These are phyloP conservation scores for Chrysanthemum lavandulifolium DNA, from an alignment of 129 eudicot species.

Conservation along the genomic window DNA sequence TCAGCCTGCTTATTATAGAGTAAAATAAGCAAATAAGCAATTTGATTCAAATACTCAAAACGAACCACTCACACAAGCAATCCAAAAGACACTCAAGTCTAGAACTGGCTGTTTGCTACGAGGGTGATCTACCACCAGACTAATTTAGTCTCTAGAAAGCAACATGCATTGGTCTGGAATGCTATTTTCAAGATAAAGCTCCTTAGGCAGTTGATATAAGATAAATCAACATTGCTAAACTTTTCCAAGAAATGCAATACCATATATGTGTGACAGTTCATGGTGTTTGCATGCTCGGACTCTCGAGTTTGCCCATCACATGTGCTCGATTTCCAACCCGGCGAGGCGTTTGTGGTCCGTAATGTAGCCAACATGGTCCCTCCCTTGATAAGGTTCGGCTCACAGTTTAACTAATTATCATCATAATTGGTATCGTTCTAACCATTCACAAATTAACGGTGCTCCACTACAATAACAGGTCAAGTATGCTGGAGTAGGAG, in stretches of 20 bases:
- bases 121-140: neutral
- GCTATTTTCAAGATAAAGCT: neutral
- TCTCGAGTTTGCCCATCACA: constrained; percentile 98
- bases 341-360: constrained; percentile 91
- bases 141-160: neutral
- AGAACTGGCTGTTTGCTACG: neutral
- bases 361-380: constrained; percentile 97
- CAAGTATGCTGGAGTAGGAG: constrained; percentile 76
- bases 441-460: neutral
- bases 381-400: constrained; percentile 66
- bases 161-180: neutral
- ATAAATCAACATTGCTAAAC: too few species aligned
- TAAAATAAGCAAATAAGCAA: too few species aligned
- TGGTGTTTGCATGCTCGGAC: constrained; percentile 97
- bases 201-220: neutral
- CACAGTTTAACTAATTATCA: constrained; percentile 11
- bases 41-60: too few species aligned
- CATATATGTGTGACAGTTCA: constrained; percentile 45
- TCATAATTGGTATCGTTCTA: constrained; percentile 8
- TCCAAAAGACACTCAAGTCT: too few species aligned
- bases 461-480: constrained; percentile 36
- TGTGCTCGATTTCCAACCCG: constrained; percentile 78
- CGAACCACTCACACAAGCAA: too few species aligned
- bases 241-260: neutral
- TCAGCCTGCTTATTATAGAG: too few species aligned